A percentile compares a stretch with the other conserved stretches of the same genome.
phyloP scores from a whole-genome alignment of 1,284 basidiomycete species.

The Acaromyces ingoldii region DNA sequence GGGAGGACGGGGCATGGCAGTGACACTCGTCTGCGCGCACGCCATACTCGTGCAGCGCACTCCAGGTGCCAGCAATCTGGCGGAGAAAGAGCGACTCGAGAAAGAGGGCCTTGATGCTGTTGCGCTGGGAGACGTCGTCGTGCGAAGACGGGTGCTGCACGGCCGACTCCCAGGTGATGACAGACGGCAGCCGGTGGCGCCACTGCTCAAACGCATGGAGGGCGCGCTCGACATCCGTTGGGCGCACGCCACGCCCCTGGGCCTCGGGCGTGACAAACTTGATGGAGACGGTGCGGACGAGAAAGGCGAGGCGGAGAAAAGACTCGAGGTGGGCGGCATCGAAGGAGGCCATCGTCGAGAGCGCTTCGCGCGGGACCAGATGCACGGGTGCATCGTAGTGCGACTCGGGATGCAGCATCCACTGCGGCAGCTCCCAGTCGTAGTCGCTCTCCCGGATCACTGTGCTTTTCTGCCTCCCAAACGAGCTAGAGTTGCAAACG shows the following conservation, averaged over 20 bases:
- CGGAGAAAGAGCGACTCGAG: background rate
- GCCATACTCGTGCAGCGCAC: background rate
- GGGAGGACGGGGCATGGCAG: too few relatives aligned
- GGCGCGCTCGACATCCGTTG: conserved; percentile 1
- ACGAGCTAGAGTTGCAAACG: too few relatives aligned
- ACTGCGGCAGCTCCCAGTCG: conserved; percentile 4
- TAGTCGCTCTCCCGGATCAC: background rate
- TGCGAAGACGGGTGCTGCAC: too few relatives aligned
- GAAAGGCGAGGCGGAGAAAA: background rate
- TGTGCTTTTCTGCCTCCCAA: background rate
- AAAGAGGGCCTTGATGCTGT: conserved; percentile 3
- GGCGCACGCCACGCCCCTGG: conserved; percentile 3
- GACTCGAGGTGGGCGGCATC: conserved; percentile 2
- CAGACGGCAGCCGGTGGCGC: background rate
- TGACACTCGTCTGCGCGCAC: too few relatives aligned
- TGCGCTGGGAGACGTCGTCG: too few relatives aligned
- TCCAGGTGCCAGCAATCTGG: background rate
- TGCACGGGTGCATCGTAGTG: background rate
- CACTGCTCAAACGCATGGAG: background rate
- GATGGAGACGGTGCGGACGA: conserved; percentile 1
- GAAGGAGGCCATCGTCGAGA: conserved; percentile 1
- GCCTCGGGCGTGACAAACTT: background rate
- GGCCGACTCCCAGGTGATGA: conserved; percentile 3
- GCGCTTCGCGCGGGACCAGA: background rate
- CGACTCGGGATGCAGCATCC: background rate